A percentile compares a stretch with the other conserved stretches of the same genome.
Evolutionary conservation across 805 yeast species (phyloP).

Genomic region (Suhomyces sp.): DNA sequence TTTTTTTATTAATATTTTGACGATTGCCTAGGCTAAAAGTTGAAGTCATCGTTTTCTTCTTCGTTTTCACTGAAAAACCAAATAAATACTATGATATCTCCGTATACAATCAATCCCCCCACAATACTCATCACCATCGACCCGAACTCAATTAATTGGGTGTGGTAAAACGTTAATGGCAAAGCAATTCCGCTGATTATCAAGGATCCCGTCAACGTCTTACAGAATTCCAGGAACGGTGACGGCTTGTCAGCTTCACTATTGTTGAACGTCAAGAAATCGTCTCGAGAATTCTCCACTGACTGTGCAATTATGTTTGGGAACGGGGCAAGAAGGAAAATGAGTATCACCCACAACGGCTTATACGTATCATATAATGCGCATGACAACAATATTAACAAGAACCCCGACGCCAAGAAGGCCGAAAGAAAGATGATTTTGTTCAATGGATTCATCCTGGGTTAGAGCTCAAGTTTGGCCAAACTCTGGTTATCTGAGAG

Average conservation of each 20-base stretch:
- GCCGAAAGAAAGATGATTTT: constrained; percentile 47
- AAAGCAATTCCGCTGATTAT: constrained; percentile 45
- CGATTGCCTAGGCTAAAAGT: constrained; percentile 25
- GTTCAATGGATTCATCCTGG: constrained; percentile 42
- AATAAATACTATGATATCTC: constrained; percentile 41
- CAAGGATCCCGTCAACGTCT: constrained; percentile 38
- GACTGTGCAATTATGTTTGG: constrained; percentile 40
- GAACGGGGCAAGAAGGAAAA: constrained; percentile 44
- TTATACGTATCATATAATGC: constrained; percentile 43
- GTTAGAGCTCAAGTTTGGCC: not conserved
- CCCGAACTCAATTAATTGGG: constrained; percentile 35
- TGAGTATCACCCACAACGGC: constrained; percentile 42
- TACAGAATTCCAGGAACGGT: constrained; percentile 38
- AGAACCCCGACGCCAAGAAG: constrained; percentile 44
- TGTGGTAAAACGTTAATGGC: constrained; percentile 41
- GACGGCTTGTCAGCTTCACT: constrained; percentile 37
- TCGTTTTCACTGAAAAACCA: constrained; percentile 47
- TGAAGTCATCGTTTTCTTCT: constrained; percentile 45
- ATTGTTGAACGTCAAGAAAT: constrained; percentile 43
- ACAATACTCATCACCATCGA: constrained; percentile 42
- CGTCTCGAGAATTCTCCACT: constrained; percentile 39
- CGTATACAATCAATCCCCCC: constrained; percentile 45
- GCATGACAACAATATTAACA: constrained; percentile 42
- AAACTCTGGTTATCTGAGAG: not conserved
- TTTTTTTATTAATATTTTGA: no score